Percentiles rank a stretch among this genome's conserved stretches.
These are phyloP conservation scores for Ophiostoma populinum DNA, from an alignment of 2,329 filamentous ascomycete genomes.

Conservation along the genomic window DNA sequence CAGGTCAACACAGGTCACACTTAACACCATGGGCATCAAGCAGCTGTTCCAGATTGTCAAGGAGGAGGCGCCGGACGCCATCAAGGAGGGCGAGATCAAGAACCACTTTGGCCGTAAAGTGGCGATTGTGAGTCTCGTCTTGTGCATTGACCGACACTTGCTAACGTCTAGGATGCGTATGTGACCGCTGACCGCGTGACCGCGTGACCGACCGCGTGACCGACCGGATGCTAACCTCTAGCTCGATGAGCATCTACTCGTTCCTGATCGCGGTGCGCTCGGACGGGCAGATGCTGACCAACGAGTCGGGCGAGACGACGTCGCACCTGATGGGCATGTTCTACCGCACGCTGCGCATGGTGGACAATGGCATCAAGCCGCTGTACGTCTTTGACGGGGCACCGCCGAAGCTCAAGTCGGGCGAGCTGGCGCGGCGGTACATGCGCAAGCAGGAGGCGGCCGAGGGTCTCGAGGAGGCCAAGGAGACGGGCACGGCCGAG, in stretches of 20 bases:
- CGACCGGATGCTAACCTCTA: conserved; percentile 22
- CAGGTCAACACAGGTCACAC: neutral
- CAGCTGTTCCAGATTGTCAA: conserved; percentile 68
- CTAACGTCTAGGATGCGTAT: conserved; percentile 11
- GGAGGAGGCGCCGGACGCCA: conserved; percentile 83
- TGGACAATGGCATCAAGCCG: conserved; percentile 97
- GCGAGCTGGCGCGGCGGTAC: conserved; percentile 89
- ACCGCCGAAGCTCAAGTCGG: conserved; percentile 92
- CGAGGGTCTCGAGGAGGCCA: conserved; percentile 83
- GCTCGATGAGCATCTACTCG: conserved; percentile 97
- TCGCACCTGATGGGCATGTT: conserved; percentile 99
- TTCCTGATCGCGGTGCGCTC: conserved; percentile 96
- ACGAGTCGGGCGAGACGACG: conserved; percentile 86
- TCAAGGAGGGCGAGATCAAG: conserved; percentile 97
- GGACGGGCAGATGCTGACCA: conserved; percentile 90
- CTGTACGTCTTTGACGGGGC: conserved; percentile 96
- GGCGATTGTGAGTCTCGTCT: conserved; percentile 55
- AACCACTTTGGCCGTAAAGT: conserved; percentile 97
- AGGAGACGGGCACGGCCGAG: conserved; percentile 88
- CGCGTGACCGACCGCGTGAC: neutral
- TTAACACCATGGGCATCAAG: conserved; percentile 42
- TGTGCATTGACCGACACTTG: neutral
- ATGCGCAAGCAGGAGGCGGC: conserved; percentile 86
- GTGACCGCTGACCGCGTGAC: neutral
- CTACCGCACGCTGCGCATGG: conserved; percentile 93